Base-by-base conservation (phyloP, 352 stramenopile species). In the Phytophthora sp. region DNA sequence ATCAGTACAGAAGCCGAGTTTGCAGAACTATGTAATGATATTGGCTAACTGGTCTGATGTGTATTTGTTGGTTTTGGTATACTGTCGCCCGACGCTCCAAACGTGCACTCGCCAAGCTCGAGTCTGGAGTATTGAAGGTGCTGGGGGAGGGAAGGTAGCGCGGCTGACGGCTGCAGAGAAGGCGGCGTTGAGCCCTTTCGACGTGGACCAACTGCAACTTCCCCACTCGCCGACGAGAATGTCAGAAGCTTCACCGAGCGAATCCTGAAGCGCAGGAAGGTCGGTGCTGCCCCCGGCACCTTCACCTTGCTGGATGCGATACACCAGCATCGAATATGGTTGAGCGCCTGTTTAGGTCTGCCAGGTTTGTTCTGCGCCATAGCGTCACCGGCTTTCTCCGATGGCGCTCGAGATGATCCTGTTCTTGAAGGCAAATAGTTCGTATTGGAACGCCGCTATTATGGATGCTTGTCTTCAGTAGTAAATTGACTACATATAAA, bases 301-400 rank as follows among this genome's bases (percentile, higher is more conserved):
- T 52, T 33, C 15, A 18, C 6, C 3, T 18, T 59, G 36, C 15
- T 60, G 11, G 3, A 0, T 2, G 7, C 53, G 7, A 60, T 60
- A n/a, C 53, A 3, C 24, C 53, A 15, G 52, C 53, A 9, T 52
- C 35, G 11, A 41, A 41, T 16, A 16, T 41, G 35, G n/a, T n/a
- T n/a, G 35, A 21, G 35, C 35, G 35, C 39, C 18, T 60, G 13
- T 60, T 60, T 42, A 60, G 53, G 11, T 36, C 23, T 7, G 53
- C 53, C 2, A 23, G 39, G 31, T 20, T 39, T 9, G 53, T 50
- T 0, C 13, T 60, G 8, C 53, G 53, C 15, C 53, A 45, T 20
- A 47, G 35, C 35, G 35, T 16, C 35, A 21, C 2, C 35, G 15
- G 5, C 0, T 41, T 20, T 41, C 35, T 7, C 35, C 35, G 8